Percentiles rank a stretch among this genome's conserved stretches.
Conservation (phyloP, 495 filamentous ascomycete species). For the Aspergillus heteromorphus region DNA sequence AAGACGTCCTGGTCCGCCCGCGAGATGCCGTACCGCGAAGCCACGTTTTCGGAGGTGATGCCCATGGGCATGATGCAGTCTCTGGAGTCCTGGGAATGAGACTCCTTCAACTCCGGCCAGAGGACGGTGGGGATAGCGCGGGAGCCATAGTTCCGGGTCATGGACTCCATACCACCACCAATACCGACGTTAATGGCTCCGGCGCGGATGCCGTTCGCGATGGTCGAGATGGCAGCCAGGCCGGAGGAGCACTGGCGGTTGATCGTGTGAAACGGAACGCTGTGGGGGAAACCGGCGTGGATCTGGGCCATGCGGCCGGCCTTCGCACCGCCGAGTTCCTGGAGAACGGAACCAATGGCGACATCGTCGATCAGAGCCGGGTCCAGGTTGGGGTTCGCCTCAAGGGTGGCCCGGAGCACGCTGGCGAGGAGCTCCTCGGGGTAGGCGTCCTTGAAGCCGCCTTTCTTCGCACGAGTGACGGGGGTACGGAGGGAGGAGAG, state of each 20-base stretch:
- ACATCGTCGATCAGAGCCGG: slow-evolving; percentile 72
- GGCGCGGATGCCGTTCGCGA: slow-evolving; percentile 65
- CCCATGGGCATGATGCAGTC: slow-evolving; percentile 97
- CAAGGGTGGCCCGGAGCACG: slow-evolving; percentile 78
- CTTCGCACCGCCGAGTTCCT: slow-evolving; percentile 86
- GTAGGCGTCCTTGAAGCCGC: slow-evolving; percentile 80
- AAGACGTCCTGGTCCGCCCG: slow-evolving; percentile 78
- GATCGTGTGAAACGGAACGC: slow-evolving; percentile 73
- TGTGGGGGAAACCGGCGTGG: slow-evolving; percentile 69
- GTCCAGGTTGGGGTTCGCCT: slow-evolving; percentile 68
- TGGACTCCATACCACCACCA: slow-evolving; percentile 87
- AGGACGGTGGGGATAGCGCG: slow-evolving; percentile 75
- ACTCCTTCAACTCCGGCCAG: slow-evolving; percentile 69
- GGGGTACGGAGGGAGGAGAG: slow-evolving; percentile 84
- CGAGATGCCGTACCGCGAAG: slow-evolving; percentile 65
- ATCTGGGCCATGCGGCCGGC: slow-evolving; percentile 86
- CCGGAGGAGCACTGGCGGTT: slow-evolving; percentile 83
- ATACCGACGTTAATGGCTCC: slow-evolving; percentile 74
- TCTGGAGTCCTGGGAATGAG: slow-evolving; percentile 58
- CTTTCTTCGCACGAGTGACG: slow-evolving; percentile 74
- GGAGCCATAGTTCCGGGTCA: slow-evolving; percentile 83
- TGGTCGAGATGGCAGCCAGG: slow-evolving; percentile 64
- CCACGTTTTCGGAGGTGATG: slow-evolving; percentile 87
- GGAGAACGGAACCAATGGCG: slow-evolving; percentile 79
- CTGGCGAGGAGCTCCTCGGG: slow-evolving; percentile 80